Conservation (phyloP, 108 stramenopile species). For the Mediolabrus comicus region DNA sequence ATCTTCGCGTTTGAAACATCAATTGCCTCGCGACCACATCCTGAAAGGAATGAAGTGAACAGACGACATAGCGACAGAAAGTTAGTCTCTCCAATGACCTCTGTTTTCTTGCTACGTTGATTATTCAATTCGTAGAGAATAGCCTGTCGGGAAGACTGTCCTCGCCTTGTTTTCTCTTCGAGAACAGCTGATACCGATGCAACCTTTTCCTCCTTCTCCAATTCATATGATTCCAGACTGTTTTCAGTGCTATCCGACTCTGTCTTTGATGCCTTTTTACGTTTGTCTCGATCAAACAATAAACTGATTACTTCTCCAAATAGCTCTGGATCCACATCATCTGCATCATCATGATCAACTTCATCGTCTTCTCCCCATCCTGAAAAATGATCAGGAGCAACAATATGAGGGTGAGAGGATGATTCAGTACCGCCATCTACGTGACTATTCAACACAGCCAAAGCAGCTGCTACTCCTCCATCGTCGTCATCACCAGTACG, state of each 20-base stretch:
- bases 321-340: slow-evolving; percentile 31
- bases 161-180: slow-evolving; percentile 33
- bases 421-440: slow-evolving; percentile 32
- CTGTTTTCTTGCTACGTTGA: slow-evolving; percentile 53
- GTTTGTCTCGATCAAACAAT: slow-evolving; percentile 9
- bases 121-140: slow-evolving; percentile 70
- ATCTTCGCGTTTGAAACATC: slow-evolving; percentile 72
- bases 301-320: slow-evolving; percentile 30
- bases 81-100: slow-evolving; percentile 27
- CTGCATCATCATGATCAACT: slow-evolving; percentile 6
- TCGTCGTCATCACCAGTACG: slow-evolving; percentile 71
- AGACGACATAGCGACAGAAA: slow-evolving; percentile 66
- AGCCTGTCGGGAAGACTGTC: slow-evolving; percentile 41
- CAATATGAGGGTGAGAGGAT: slow-evolving; percentile 2
- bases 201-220: slow-evolving; percentile 21
- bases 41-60: slow-evolving; percentile 58
- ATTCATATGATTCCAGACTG: not conserved
- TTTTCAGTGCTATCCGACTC: not conserved
- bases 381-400: slow-evolving; percentile 21
- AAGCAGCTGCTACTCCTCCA: slow-evolving; percentile 74
- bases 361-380: slow-evolving; percentile 38
- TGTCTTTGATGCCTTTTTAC: not conserved
- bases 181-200: slow-evolving; percentile 44
- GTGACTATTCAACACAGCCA: slow-evolving; percentile 67
- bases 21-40: slow-evolving; percentile 54